Evolutionary conservation across 2,329 filamentous ascomycete species (phyloP).

Genomic region (Xylariaceae sp.): DNA sequence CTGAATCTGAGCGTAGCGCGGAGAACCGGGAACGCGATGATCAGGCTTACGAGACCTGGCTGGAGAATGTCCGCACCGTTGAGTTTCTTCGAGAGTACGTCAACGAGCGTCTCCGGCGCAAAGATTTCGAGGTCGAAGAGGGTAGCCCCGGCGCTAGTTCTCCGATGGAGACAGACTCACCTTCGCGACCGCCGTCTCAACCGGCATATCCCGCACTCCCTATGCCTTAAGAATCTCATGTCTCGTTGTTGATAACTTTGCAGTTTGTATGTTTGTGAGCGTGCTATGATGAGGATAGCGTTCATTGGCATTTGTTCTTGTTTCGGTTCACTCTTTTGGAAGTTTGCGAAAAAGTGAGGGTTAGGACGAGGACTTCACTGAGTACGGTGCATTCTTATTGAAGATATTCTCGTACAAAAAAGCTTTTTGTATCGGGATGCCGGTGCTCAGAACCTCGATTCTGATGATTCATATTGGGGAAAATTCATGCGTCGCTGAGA

Average conservation of each 20-base stretch:
- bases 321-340: background rate
- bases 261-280: background rate
- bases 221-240: constrained; percentile 8
- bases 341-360: background rate
- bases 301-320: background rate
- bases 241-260: background rate
- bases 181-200: constrained; percentile 30
- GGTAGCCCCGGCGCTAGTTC: constrained; percentile 34
- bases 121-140: constrained; percentile 45
- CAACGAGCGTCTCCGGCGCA: constrained; percentile 51
- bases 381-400: background rate
- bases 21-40: constrained; percentile 49
- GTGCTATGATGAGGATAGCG: background rate
- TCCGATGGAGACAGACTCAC: constrained; percentile 34
- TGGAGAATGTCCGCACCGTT: constrained; percentile 62
- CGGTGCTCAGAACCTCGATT: no score
- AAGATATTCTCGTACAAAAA: background rate
- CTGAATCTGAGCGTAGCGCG: constrained; percentile 44
- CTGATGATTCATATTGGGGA: background rate
- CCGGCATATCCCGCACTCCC: constrained; percentile 37
- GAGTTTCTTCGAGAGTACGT: constrained; percentile 59
- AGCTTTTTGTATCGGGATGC: no score
- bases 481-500: background rate
- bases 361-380: background rate
- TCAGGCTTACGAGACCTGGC: constrained; percentile 60